Conservation (phyloP, 2,329 filamentous ascomycete genomes). For the Coleophoma crateriformis region DNA sequence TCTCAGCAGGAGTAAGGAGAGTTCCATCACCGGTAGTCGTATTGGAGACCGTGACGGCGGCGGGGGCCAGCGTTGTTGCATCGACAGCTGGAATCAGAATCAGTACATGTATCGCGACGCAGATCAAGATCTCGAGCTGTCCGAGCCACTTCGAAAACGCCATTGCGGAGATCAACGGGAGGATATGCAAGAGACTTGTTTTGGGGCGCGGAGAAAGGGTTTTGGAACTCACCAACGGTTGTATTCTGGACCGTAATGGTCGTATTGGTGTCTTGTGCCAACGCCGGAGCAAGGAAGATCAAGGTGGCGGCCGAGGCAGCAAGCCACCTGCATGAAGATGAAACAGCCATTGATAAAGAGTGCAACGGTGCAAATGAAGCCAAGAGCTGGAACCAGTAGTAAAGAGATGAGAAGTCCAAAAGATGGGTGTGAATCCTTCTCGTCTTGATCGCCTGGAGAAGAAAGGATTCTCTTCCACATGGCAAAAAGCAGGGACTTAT, state of each 20-base stretch:
- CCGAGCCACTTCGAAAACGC: too few species aligned
- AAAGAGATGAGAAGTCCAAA: neutral
- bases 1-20: neutral
- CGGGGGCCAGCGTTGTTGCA: neutral
- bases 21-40: neutral
- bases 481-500: neutral
- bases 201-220: neutral
- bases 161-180: too few species aligned
- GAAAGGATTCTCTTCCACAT: neutral
- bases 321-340: neutral
- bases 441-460: neutral
- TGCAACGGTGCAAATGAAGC: neutral
- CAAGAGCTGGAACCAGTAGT: neutral
- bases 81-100: neutral
- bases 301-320: neutral
- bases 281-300: neutral
- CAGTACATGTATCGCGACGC: neutral
- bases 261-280: neutral
- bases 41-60: neutral
- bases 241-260: neutral
- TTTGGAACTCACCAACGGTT: neutral
- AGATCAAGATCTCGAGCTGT: too few species aligned
- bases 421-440: neutral
- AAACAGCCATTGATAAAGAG: neutral
- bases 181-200: too few species aligned